Conservation (phyloP, 2,329 filamentous ascomycete species). For the Trichocomaceae sp. region DNA sequence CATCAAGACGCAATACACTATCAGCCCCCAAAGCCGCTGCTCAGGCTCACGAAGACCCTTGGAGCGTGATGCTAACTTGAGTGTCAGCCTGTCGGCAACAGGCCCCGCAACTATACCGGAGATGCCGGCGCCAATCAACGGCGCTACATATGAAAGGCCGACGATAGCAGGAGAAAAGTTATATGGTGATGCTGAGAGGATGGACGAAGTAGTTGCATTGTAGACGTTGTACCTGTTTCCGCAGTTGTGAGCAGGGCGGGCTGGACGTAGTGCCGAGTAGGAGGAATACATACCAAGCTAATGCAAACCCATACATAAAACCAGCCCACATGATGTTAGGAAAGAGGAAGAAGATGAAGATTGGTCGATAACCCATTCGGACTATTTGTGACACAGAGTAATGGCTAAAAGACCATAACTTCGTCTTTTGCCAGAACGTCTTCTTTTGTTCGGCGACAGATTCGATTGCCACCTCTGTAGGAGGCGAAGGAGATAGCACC, state of each 20-base stretch:
- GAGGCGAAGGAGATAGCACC: conserved; percentile 5
- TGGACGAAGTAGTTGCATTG: conserved; percentile 25
- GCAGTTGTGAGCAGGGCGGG: neutral
- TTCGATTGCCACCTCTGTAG: neutral
- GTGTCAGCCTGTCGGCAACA: conserved; percentile 21
- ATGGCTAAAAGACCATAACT: conserved; percentile 21
- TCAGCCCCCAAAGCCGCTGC: conserved; percentile 20
- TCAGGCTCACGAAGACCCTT: conserved; percentile 23
- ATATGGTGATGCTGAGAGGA: conserved; percentile 24
- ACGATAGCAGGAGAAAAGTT: conserved; percentile 22
- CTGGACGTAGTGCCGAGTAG: neutral
- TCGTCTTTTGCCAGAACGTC: conserved; percentile 20
- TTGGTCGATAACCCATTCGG: conserved; percentile 20
- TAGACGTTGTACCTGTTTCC: conserved; percentile 25
- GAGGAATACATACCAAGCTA: conserved; percentile 14
- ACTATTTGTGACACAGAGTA: conserved; percentile 16
- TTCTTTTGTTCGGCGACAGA: conserved; percentile 3
- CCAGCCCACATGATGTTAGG: conserved; percentile 22
- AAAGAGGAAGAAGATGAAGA: conserved; percentile 24
- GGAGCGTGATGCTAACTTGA: conserved; percentile 19
- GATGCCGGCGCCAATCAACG: conserved; percentile 20
- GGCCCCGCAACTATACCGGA: conserved; percentile 16
- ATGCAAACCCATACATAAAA: conserved; percentile 24
- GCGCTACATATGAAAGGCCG: conserved; percentile 22
- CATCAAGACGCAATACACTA: conserved; percentile 10